Percentiles rank a stretch among this genome's conserved stretches.
phyloP scores from a whole-genome alignment of 2,329 filamentous ascomycete species.

The Cytospora piceicola region DNA sequence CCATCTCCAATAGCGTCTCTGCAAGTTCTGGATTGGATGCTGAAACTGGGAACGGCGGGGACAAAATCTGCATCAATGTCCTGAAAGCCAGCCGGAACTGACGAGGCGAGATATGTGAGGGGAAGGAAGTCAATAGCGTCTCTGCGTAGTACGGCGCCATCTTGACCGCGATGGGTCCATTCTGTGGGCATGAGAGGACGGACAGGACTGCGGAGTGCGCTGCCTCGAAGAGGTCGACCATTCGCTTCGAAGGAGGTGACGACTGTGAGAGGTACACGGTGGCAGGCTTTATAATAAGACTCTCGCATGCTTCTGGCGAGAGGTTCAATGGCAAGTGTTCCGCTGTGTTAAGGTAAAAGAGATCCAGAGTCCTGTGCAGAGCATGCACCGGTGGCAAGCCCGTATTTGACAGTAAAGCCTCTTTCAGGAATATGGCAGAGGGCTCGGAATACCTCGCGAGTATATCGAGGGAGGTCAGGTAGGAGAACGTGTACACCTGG shows the following conservation, averaged over 20 bases:
- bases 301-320: constrained; percentile 68
- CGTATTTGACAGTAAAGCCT: constrained; percentile 55
- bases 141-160: constrained; percentile 85
- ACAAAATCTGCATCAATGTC: constrained; percentile 79
- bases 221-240: constrained; percentile 75
- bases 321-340: constrained; percentile 80
- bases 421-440: constrained; percentile 67
- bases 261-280: constrained; percentile 68
- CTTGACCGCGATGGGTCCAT: constrained; percentile 69
- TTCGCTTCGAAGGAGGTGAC: constrained; percentile 49
- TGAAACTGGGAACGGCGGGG: constrained; percentile 76
- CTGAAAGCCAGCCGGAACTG: constrained; percentile 91
- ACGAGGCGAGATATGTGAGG: constrained; percentile 73
- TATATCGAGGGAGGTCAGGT: constrained; percentile 80
- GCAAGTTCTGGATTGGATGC: constrained; percentile 76
- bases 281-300: constrained; percentile 74
- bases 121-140: constrained; percentile 79
- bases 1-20: constrained; percentile 78
- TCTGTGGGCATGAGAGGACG: constrained; percentile 78
- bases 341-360: constrained; percentile 85
- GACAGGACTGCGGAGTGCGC: constrained; percentile 83
- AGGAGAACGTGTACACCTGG: constrained; percentile 83
- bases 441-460: constrained; percentile 71
- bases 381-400: constrained; percentile 65
- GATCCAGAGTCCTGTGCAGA: constrained; percentile 73